Evolutionary conservation across 352 stramenopile species (phyloP).

Genomic region (Albugo candida): DNA sequence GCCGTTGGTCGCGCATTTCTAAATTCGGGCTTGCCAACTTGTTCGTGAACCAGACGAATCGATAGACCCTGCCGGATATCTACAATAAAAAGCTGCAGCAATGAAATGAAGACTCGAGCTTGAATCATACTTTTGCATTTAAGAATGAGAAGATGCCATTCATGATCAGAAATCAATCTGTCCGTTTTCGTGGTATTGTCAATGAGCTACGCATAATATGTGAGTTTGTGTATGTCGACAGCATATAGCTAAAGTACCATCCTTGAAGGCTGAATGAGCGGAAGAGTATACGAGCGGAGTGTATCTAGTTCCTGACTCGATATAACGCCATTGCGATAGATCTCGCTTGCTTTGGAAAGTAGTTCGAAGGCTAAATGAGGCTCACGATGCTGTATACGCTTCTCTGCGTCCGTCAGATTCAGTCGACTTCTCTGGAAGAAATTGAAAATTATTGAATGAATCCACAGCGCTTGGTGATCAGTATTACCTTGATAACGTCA

Average conservation of each 20-base stretch:
- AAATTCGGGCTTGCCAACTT: no score
- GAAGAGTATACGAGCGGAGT: conserved; percentile 55
- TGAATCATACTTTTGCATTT: conserved; percentile 42
- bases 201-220: conserved; percentile 22
- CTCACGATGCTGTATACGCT: conserved; percentile 64
- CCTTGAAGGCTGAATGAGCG: conserved; percentile 61
- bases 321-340: conserved; percentile 66
- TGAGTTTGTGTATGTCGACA: neutral
- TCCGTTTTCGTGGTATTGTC: conserved; percentile 75
- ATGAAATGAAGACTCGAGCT: neutral
- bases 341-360: conserved; percentile 62
- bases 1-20: neutral
- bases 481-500: conserved; percentile 36
- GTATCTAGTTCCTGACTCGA: conserved; percentile 58
- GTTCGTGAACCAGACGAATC: conserved; percentile 32
- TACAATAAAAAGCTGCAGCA: conserved; percentile 2
- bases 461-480: no score
- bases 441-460: neutral
- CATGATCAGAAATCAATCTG: conserved; percentile 68
- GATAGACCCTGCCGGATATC: conserved; percentile 61
- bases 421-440: conserved; percentile 35
- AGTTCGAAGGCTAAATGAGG: conserved; percentile 67
- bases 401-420: conserved; percentile 56
- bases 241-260: conserved; percentile 21
- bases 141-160: conserved; percentile 68